phyloP scores from a whole-genome alignment of 2,329 filamentous ascomycete species.

The Metarhizium sp. region DNA sequence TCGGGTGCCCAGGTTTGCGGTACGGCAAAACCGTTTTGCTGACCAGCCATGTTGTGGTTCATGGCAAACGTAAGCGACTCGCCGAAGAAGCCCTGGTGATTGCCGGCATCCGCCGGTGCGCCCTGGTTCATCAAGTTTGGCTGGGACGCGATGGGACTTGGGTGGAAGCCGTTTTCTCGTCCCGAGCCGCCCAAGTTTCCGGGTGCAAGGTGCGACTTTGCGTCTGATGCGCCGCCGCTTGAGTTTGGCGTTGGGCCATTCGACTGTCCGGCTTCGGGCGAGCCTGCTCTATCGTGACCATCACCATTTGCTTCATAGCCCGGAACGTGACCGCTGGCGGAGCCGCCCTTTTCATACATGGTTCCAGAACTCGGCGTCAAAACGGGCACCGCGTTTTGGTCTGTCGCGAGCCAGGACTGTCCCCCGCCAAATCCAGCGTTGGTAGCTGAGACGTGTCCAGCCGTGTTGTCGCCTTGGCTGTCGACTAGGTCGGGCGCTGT shows the following conservation, averaged over 20 bases:
- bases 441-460: not conserved
- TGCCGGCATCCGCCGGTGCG: conserved; percentile 23
- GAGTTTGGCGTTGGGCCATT: conserved; percentile 53
- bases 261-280: conserved; percentile 39
- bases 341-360: conserved; percentile 24
- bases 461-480: conserved; percentile 16
- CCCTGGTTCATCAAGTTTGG: conserved; percentile 28
- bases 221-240: conserved; percentile 26
- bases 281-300: conserved; percentile 36
- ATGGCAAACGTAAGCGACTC: conserved; percentile 29
- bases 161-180: conserved; percentile 36
- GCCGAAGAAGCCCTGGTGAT: conserved; percentile 30
- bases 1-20: conserved; percentile 34
- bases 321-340: conserved; percentile 17
- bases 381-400: conserved; percentile 26
- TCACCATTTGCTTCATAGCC: conserved; percentile 36
- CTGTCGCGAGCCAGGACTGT: conserved; percentile 29
- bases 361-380: conserved; percentile 24
- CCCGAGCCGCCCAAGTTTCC: conserved; percentile 28
- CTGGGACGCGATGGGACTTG: conserved; percentile 39
- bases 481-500: conserved; percentile 30
- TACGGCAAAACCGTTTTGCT: conserved; percentile 28
- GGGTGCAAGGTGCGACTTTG: conserved; percentile 16
- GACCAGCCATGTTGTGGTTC: conserved; percentile 12
- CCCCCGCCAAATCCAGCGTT: conserved; percentile 5